phyloP scores from a whole-genome alignment of 441 rosid genomes.

The Euphorbia celastroides region DNA sequence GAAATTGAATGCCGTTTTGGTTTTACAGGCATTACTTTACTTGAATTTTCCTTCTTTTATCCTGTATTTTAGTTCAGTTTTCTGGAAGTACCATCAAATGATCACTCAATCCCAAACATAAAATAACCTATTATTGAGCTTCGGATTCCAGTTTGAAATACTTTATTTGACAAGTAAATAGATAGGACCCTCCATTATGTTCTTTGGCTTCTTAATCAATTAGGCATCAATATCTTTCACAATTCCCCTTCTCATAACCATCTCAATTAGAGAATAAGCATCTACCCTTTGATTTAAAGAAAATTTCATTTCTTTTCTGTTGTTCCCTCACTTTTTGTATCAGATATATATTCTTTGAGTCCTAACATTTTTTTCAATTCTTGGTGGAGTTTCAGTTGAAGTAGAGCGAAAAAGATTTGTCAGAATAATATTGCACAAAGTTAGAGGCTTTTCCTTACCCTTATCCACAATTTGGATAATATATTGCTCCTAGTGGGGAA shows the following conservation, averaged over 20 bases:
- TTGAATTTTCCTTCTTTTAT: neutral
- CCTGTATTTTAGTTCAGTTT: neutral
- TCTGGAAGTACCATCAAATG: neutral
- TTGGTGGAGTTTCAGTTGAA: neutral
- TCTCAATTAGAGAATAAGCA: neutral
- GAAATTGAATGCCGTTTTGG: neutral
- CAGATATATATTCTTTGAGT: neutral
- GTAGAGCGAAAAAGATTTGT: neutral
- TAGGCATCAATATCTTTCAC: neutral
- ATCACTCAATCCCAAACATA: neutral
- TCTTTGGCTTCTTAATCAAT: constrained; percentile 6
- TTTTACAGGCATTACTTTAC: neutral
- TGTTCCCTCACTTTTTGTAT: neutral
- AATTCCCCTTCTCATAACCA: neutral
- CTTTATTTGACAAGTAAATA: neutral
- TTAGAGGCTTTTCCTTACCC: neutral
- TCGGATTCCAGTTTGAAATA: neutral
- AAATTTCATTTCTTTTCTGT: neutral
- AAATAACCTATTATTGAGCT: neutral
- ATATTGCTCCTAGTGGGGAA: neutral
- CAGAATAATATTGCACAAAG: neutral
- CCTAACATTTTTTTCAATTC: neutral
- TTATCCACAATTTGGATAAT: neutral
- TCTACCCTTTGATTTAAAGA: neutral
- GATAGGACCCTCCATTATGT: neutral